phyloP scores from a whole-genome alignment of 169 alveolate species.

The Cryptosporidium canis region DNA sequence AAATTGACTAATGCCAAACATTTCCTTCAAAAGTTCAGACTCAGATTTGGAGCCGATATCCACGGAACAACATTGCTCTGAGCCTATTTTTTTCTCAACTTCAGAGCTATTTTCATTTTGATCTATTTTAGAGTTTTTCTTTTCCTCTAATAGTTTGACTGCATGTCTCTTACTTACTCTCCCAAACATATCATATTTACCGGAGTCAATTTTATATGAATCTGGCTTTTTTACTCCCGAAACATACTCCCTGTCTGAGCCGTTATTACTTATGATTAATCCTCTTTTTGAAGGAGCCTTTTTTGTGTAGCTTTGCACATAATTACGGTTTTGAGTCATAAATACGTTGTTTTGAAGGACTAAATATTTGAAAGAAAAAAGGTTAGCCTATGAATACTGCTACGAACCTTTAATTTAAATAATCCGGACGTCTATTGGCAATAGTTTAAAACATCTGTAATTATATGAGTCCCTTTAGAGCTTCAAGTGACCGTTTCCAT shows the following conservation, averaged over 20 bases:
- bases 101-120: neutral
- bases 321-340: neutral
- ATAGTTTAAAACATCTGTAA: neutral
- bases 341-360: neutral
- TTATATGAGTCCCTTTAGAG: neutral
- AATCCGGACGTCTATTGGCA: neutral
- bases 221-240: neutral
- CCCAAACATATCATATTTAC: slow-evolving; percentile 51
- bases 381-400: neutral
- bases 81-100: neutral
- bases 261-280: neutral
- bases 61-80: neutral
- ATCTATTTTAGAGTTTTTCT: neutral
- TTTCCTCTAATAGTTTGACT: neutral
- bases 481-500: neutral
- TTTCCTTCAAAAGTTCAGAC: slow-evolving; percentile 62
- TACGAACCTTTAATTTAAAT: neutral
- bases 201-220: neutral
- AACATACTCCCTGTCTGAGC: neutral
- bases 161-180: neutral
- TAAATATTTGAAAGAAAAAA: neutral
- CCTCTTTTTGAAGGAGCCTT: neutral
- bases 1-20: slow-evolving; percentile 85
- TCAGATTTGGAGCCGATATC: slow-evolving; percentile 7
- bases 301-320: neutral